A percentile compares a stretch with the other conserved stretches of the same genome.
Conservation (phyloP, 2,329 filamentous ascomycete species). For the Cladosporium phlei region DNA sequence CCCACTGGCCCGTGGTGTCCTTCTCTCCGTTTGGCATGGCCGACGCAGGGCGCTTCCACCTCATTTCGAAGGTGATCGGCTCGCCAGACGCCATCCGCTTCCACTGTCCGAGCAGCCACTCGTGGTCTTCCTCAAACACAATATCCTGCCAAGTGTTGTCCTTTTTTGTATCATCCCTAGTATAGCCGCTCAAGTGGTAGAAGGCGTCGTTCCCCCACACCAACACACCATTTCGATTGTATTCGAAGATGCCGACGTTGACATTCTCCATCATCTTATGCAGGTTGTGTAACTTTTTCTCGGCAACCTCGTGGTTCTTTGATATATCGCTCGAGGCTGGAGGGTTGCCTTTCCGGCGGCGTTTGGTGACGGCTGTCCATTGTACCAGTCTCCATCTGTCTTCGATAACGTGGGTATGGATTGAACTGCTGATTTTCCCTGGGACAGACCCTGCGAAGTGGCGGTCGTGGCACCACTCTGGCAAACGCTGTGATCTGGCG, state of each 20-base stretch:
- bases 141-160: slow-evolving; percentile 15
- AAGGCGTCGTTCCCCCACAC: slow-evolving; percentile 22
- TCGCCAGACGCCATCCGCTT: background rate
- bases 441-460: background rate
- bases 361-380: slow-evolving; percentile 7
- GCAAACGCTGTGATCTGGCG: background rate
- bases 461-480: too few species aligned
- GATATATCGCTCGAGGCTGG: too few species aligned
- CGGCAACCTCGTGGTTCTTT: slow-evolving; percentile 12
- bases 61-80: background rate
- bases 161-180: slow-evolving; percentile 6
- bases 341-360: background rate
- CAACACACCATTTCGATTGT: slow-evolving; percentile 17
- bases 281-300: slow-evolving; percentile 13
- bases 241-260: slow-evolving; percentile 22
- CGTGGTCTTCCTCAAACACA: slow-evolving; percentile 19
- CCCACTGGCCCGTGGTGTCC: too few species aligned
- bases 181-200: slow-evolving; percentile 18
- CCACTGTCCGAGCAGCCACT: slow-evolving; percentile 15
- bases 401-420: slow-evolving; percentile 16
- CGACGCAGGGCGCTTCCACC: slow-evolving; percentile 9
- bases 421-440: too few species aligned
- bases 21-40: slow-evolving; percentile 15
- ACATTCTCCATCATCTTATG: slow-evolving; percentile 21
- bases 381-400: slow-evolving; percentile 17